Evolutionary conservation across 2,329 filamentous ascomycete species (phyloP).

Genomic region (Fusarium torreyae): DNA sequence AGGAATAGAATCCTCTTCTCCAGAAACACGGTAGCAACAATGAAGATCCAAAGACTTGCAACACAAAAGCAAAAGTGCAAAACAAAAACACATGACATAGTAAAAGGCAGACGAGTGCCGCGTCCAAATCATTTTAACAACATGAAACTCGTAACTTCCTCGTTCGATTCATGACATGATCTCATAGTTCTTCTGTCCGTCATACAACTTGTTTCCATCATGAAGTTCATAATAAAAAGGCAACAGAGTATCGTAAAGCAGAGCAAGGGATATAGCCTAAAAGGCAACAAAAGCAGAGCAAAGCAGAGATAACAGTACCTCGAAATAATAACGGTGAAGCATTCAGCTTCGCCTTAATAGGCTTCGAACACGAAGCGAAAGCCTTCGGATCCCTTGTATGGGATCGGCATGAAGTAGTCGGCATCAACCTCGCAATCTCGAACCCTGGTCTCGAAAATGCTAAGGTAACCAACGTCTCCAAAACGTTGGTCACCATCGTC

Average conservation of each 20-base stretch:
- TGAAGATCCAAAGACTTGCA: slow-evolving; percentile 16
- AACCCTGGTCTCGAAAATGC: slow-evolving; percentile 55
- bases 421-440: slow-evolving; percentile 56
- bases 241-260: slow-evolving; percentile 35
- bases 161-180: slow-evolving; percentile 27
- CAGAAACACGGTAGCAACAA: slow-evolving; percentile 24
- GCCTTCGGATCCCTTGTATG: slow-evolving; percentile 56
- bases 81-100: slow-evolving; percentile 37
- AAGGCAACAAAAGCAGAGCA: slow-evolving; percentile 14
- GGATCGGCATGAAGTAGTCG: slow-evolving; percentile 59
- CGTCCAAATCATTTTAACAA: slow-evolving; percentile 31
- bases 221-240: slow-evolving; percentile 21
- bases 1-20: slow-evolving; percentile 12
- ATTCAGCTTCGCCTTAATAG: slow-evolving; percentile 31
- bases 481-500: slow-evolving; percentile 52
- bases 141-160: slow-evolving; percentile 41
- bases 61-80: not conserved
- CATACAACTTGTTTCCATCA: slow-evolving; percentile 35
- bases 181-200: slow-evolving; percentile 34
- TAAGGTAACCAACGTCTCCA: slow-evolving; percentile 55
- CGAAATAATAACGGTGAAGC: slow-evolving; percentile 29
- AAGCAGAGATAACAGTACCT: slow-evolving; percentile 30
- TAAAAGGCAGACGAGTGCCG: slow-evolving; percentile 39
- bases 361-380: slow-evolving; percentile 54
- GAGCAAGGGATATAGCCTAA: slow-evolving; percentile 1